Evolutionary conservation across 805 yeast genomes (phyloP).

Genomic region (Yarrowia hollandica): DNA sequence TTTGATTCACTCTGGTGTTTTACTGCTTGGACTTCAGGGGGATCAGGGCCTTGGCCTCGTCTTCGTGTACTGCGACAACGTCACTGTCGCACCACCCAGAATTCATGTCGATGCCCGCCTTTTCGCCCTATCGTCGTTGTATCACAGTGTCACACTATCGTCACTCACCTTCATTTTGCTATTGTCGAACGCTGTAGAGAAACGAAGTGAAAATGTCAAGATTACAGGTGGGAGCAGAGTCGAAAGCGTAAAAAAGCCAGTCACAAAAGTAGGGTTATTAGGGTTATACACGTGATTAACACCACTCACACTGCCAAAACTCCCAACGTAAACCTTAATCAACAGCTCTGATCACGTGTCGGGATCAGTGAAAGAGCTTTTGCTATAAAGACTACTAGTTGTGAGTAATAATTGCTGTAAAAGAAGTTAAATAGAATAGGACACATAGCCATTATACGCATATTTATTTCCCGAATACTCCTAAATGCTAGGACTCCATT

Average conservation of each 20-base stretch:
- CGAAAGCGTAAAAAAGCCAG: slow-evolving; percentile 26
- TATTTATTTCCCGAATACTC: too few relatives aligned
- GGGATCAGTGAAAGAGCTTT: too few relatives aligned
- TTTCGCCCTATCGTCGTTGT: background rate
- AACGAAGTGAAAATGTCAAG: slow-evolving; percentile 29
- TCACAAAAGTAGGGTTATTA: slow-evolving; percentile 22
- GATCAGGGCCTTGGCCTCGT: background rate
- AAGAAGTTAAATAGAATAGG: too few relatives aligned
- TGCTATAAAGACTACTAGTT: too few relatives aligned
- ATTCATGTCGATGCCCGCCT: background rate
- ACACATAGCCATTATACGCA: too few relatives aligned
- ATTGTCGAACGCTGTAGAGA: slow-evolving; percentile 29
- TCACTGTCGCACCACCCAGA: background rate
- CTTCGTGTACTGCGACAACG: background rate
- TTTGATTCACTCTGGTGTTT: too few relatives aligned
- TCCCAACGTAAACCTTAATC: background rate
- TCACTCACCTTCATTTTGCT: slow-evolving; percentile 29
- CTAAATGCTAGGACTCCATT: too few relatives aligned
- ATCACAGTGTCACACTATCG: background rate
- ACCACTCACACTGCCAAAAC: slow-evolving; percentile 2
- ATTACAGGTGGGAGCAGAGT: slow-evolving; percentile 29
- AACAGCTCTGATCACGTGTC: background rate
- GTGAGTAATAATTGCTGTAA: too few relatives aligned
- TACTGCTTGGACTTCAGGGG: background rate
- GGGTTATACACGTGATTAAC: slow-evolving; percentile 11